Conservation (phyloP, 176 grass and related monocot species). For the Microstegium vimineum region DNA sequence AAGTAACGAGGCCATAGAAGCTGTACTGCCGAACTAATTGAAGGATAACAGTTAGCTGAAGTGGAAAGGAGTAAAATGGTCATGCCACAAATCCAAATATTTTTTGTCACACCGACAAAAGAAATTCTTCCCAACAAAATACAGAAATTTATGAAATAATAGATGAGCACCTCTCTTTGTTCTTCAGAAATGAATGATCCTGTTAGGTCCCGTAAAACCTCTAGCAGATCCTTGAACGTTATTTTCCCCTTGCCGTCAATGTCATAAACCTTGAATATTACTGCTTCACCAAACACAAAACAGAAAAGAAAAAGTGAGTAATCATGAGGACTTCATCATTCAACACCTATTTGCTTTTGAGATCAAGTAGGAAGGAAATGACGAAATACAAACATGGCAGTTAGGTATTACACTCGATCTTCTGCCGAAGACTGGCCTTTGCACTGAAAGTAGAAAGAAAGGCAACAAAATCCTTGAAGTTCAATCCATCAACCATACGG, state of each 20-base stretch:
- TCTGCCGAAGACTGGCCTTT: slow-evolving; percentile 46
- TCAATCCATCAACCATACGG: slow-evolving; percentile 82
- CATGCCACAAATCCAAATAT: not conserved
- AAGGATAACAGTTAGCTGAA: no score
- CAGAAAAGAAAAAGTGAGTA: slow-evolving; percentile 9
- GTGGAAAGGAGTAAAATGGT: not conserved
- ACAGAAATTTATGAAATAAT: not conserved
- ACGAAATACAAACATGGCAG: not conserved
- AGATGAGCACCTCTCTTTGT: slow-evolving; percentile 61
- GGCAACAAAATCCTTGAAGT: slow-evolving; percentile 75
- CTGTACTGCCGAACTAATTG: no score
- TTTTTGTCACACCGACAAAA: not conserved
- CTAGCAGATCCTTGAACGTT: slow-evolving; percentile 62
- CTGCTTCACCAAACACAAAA: slow-evolving; percentile 32
- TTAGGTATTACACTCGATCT: slow-evolving; percentile 49
- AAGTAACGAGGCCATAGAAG: not conserved
- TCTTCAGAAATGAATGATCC: slow-evolving; percentile 68
- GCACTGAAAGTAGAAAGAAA: slow-evolving; percentile 74
- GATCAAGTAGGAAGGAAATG: not conserved
- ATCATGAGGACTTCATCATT: not conserved
- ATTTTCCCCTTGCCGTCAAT: slow-evolving; percentile 72
- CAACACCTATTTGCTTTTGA: not conserved
- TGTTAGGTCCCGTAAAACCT: slow-evolving; percentile 50
- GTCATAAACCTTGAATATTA: slow-evolving; percentile 86
- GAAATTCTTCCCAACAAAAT: not conserved